These are phyloP conservation scores for Prunus mongolica DNA, from an alignment of 306 rosid species.

Conservation along the genomic window DNA sequence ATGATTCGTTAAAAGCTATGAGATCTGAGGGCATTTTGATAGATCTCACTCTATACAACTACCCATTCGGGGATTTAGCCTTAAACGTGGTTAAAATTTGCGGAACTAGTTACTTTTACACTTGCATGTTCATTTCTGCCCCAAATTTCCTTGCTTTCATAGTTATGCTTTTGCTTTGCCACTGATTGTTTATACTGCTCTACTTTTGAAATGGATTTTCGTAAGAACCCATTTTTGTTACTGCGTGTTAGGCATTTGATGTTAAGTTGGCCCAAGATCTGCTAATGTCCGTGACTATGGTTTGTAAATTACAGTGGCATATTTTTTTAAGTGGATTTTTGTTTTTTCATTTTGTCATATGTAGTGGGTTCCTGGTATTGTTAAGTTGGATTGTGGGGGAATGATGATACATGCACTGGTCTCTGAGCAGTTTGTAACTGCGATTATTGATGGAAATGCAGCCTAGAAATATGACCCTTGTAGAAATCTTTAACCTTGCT, in stretches of 20 bases:
- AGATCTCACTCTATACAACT: background rate
- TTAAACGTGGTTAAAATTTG: background rate
- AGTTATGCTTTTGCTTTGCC: background rate
- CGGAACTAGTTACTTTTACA: background rate
- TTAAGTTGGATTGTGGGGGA: background rate
- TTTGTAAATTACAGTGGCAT: background rate
- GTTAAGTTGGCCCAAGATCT: background rate
- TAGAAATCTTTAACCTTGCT: background rate
- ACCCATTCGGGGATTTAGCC: background rate
- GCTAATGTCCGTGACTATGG: background rate
- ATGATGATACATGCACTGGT: constrained; percentile 40
- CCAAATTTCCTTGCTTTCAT: background rate
- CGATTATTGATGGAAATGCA: constrained; percentile 26
- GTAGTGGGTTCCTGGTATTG: background rate
- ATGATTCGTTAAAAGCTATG: constrained; percentile 26
- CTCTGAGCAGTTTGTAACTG: constrained; percentile 31
- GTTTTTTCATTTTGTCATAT: background rate
- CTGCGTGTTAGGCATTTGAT: background rate
- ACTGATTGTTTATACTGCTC: background rate
- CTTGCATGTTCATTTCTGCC: background rate
- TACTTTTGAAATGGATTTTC: background rate
- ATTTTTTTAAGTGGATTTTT: background rate
- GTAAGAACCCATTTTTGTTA: background rate
- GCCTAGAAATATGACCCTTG: background rate
- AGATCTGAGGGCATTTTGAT: constrained; percentile 32